Evolutionary conservation across 2,329 filamentous ascomycete species (phyloP).

Genomic region (Hypomyces rosellus): DNA sequence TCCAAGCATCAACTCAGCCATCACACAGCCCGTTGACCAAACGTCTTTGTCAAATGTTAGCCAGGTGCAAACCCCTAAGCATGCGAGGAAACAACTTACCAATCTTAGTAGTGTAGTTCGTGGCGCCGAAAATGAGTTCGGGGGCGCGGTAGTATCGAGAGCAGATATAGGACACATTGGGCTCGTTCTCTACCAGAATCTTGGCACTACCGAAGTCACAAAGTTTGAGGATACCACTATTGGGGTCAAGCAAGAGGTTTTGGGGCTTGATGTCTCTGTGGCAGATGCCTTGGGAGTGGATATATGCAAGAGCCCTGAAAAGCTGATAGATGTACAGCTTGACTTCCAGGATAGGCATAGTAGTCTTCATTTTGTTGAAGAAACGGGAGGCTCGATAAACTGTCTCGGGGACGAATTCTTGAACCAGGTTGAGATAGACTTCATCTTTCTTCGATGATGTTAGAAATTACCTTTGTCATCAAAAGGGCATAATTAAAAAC

Average conservation of each 20-base stretch:
- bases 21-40: constrained; percentile 98
- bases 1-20: constrained; percentile 98
- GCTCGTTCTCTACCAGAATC: constrained; percentile 97
- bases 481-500: constrained; percentile 16
- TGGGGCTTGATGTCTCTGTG: constrained; percentile 99
- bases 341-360: constrained; percentile 97
- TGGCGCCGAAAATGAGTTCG: constrained; percentile 96
- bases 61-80: not conserved
- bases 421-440: constrained; percentile 95
- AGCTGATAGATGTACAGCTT: constrained; percentile 99
- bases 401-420: constrained; percentile 97
- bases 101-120: constrained; percentile 99
- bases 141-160: constrained; percentile 97
- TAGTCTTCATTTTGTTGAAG: constrained; percentile 99
- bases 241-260: constrained; percentile 89
- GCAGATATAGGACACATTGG: constrained; percentile 99
- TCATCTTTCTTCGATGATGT: constrained; percentile 71
- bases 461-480: not conserved
- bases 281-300: constrained; percentile 98
- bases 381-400: constrained; percentile 97
- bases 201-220: constrained; percentile 99
- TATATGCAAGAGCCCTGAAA: constrained; percentile 96
- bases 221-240: constrained; percentile 86
- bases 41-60: constrained; percentile 72
- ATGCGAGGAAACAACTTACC: constrained; percentile 49